A percentile compares a stretch with the other conserved stretches of the same genome.
Evolutionary conservation across 257 asterid species (phyloP).

Genomic region (Primulina tabacum): DNA sequence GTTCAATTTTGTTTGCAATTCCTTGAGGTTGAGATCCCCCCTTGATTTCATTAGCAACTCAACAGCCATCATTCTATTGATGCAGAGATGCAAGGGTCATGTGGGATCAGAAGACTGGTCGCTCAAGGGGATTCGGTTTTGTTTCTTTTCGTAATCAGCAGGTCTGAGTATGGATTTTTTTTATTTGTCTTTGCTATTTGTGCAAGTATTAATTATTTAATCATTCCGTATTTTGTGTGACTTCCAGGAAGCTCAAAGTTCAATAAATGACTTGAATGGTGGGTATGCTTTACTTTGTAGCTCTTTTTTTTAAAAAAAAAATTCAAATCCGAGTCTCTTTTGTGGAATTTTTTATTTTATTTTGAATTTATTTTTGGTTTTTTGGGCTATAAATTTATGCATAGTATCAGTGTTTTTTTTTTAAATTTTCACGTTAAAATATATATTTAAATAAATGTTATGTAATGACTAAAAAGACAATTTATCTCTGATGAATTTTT

Average conservation of each 20-base stretch:
- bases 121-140: slow-evolving; percentile 92
- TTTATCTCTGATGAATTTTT: background rate
- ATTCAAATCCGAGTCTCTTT: background rate
- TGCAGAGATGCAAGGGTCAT: slow-evolving; percentile 89
- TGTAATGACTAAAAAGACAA: background rate
- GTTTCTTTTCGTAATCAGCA: slow-evolving; percentile 83
- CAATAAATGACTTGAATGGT: slow-evolving; percentile 80
- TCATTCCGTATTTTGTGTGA: slow-evolving; percentile 13
- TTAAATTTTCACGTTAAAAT: background rate
- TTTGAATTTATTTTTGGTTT: background rate
- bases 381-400: background rate
- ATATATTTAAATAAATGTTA: background rate
- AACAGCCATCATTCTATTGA: slow-evolving; percentile 1
- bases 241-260: slow-evolving; percentile 78
- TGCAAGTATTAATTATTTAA: slow-evolving; percentile 2
- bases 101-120: slow-evolving; percentile 98
- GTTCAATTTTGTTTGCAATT: slow-evolving; percentile 24
- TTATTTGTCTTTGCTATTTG: background rate
- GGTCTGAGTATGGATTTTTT: slow-evolving; percentile 33
- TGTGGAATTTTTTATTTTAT: background rate
- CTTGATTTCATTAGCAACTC: background rate
- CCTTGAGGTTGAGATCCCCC: background rate
- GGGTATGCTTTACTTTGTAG: slow-evolving; percentile 22
- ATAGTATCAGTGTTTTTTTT: background rate
- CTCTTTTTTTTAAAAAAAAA: background rate